phyloP scores from a whole-genome alignment of 345 rosid genomes.

The Sisymbrium irio region DNA sequence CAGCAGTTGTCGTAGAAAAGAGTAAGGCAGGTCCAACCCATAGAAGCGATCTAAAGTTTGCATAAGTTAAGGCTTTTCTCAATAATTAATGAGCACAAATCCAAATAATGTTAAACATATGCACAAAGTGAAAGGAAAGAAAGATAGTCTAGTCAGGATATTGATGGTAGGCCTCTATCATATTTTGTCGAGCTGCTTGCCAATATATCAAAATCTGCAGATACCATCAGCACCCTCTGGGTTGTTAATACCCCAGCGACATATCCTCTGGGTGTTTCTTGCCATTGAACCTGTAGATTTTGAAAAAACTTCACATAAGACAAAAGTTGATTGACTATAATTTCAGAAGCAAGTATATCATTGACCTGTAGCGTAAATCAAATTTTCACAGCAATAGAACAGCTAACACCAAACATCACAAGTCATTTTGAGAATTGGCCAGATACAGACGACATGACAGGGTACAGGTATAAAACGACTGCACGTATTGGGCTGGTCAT shows the following conservation, averaged over 20 bases:
- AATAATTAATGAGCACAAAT: slow-evolving; percentile 21
- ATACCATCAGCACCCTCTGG: slow-evolving; percentile 86
- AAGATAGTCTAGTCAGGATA: slow-evolving; percentile 52
- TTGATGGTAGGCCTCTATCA: slow-evolving; percentile 95
- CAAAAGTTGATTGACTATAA: slow-evolving; percentile 1
- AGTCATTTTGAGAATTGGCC: too few relatives aligned
- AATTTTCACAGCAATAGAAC: neutral
- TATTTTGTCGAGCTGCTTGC: slow-evolving; percentile 77
- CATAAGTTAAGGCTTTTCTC: slow-evolving; percentile 51
- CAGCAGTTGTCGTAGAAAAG: slow-evolving; percentile 82
- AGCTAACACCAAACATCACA: too few relatives aligned
- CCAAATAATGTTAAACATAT: neutral
- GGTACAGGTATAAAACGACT: neutral
- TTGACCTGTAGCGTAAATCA: neutral
- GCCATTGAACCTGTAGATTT: slow-evolving; percentile 82
- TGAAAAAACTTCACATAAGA: neutral
- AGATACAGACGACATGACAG: too few relatives aligned
- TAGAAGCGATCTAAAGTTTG: slow-evolving; percentile 83
- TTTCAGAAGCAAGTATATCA: slow-evolving; percentile 11
- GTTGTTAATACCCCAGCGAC: slow-evolving; percentile 96
- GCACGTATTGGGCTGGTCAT: neutral
- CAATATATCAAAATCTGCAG: slow-evolving; percentile 82
- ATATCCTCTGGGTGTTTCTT: slow-evolving; percentile 82
- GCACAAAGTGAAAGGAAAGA: neutral
- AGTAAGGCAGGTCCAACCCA: slow-evolving; percentile 99